phyloP scores from a whole-genome alignment of 2,329 filamentous ascomycete genomes.

The Sclerotinia spermophila region DNA sequence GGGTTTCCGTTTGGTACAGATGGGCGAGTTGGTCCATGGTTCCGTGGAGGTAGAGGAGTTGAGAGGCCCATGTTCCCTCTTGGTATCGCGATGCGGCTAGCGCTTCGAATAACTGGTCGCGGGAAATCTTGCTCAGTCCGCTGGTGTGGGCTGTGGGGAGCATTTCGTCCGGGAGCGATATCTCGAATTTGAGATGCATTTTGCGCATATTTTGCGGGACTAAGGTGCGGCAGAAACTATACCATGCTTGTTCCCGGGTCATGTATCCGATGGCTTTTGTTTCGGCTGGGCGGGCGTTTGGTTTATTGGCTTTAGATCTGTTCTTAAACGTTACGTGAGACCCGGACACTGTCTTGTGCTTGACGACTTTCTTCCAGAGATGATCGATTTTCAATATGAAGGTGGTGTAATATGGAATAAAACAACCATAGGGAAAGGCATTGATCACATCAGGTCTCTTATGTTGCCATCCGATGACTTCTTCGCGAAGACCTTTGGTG shows the following conservation, averaged over 20 bases:
- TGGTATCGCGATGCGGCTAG: not conserved
- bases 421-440: not conserved
- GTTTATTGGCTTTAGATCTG: not conserved
- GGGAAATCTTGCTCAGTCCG: not conserved
- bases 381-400: not conserved
- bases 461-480: not conserved
- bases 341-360: not conserved
- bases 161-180: fast-evolving
- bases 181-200: not conserved
- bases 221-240: not conserved
- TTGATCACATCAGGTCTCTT: not conserved
- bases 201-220: fast-evolving
- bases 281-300: fast-evolving
- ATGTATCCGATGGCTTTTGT: not conserved
- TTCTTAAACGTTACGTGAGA: not conserved
- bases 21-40: not conserved
- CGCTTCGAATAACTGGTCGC: not conserved
- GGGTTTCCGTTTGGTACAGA: not conserved
- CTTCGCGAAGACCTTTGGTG: not conserved
- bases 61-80: not conserved
- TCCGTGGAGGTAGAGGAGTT: not conserved
- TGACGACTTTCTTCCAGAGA: not conserved
- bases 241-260: not conserved
- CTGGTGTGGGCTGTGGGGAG: not conserved
- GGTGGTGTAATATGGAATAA: not conserved